Percentiles rank a stretch among this genome's conserved stretches.
phyloP scores from a whole-genome alignment of 345 rosid species.

The Arabidopsis arenosa region DNA sequence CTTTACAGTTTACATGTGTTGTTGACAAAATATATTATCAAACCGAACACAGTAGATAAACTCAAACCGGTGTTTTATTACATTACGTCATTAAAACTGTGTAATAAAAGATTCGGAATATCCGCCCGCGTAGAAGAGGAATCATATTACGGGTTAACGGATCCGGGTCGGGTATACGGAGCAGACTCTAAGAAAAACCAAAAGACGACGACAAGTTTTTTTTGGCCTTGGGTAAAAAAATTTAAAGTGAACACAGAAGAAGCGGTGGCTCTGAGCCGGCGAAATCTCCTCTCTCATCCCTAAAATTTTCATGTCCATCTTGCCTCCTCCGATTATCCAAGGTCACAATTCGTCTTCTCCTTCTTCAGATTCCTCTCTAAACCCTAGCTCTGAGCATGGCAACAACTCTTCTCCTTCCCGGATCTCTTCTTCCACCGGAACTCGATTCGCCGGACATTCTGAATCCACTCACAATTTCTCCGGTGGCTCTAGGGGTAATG shows the following conservation, averaged over 20 bases:
- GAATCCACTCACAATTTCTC: constrained; percentile 2
- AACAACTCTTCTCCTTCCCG: constrained; percentile 38
- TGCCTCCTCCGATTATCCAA: constrained; percentile 64
- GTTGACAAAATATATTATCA: too few relatives aligned
- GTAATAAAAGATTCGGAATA: constrained; percentile 20
- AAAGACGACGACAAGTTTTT: not conserved
- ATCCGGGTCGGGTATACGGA: constrained; percentile 27
- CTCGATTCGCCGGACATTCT: constrained; percentile 29
- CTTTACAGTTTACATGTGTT: too few relatives aligned
- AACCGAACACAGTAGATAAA: not conserved
- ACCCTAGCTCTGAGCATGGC: constrained; percentile 79
- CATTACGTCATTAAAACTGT: too few relatives aligned
- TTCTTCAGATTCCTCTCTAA: constrained; percentile 45
- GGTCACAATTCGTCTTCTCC: constrained; percentile 62
- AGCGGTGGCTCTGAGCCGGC: constrained; percentile 49
- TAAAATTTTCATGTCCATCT: constrained; percentile 94
- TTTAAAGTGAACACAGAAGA: not conserved
- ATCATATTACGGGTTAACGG: not conserved
- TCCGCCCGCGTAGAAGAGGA: constrained; percentile 15
- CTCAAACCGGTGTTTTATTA: not conserved
- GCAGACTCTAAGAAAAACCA: not conserved
- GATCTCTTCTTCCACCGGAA: constrained; percentile 30
- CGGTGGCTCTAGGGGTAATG: constrained; percentile 28
- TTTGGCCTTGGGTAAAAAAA: constrained; percentile 5
- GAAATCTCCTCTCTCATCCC: constrained; percentile 31